phyloP scores from a whole-genome alignment of 2,329 filamentous ascomycete species.

The Incumbomyces delicatus region DNA sequence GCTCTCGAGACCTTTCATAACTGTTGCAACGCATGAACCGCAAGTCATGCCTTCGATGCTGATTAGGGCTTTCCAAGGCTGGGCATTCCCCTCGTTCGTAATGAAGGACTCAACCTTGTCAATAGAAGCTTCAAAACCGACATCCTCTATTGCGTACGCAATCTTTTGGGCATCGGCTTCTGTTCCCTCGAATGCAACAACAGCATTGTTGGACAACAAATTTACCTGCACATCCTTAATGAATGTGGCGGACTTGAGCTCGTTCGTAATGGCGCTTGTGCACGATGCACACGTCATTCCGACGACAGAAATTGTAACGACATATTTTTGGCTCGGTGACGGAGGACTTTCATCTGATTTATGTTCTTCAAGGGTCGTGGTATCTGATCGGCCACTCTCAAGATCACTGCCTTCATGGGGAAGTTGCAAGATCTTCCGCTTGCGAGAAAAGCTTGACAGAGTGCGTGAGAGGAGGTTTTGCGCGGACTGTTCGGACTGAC shows the following conservation, averaged over 20 bases:
- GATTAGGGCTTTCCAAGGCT: slow-evolving; percentile 34
- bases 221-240: slow-evolving; percentile 52
- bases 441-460: not conserved
- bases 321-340: slow-evolving; percentile 1
- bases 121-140: slow-evolving; percentile 39
- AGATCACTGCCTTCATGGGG: not conserved
- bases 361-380: not conserved
- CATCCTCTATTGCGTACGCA: slow-evolving; percentile 39
- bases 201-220: slow-evolving; percentile 58
- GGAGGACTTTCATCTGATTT: not conserved
- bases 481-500: slow-evolving; percentile 25
- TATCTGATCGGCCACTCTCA: not conserved
- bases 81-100: slow-evolving; percentile 6
- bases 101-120: slow-evolving; percentile 24
- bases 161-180: slow-evolving; percentile 37
- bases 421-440: not conserved
- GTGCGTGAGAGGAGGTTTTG: not conserved
- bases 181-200: slow-evolving; percentile 46
- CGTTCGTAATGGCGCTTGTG: slow-evolving; percentile 51
- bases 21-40: slow-evolving; percentile 43
- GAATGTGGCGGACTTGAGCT: slow-evolving; percentile 49
- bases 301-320: slow-evolving; percentile 41
- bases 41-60: slow-evolving; percentile 50
- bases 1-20: slow-evolving; percentile 39
- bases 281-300: slow-evolving; percentile 70